Percentiles rank a stretch among this genome's conserved stretches.
Conservation (phyloP, 2,329 filamentous ascomycete species). For the Apiospora aurea region DNA sequence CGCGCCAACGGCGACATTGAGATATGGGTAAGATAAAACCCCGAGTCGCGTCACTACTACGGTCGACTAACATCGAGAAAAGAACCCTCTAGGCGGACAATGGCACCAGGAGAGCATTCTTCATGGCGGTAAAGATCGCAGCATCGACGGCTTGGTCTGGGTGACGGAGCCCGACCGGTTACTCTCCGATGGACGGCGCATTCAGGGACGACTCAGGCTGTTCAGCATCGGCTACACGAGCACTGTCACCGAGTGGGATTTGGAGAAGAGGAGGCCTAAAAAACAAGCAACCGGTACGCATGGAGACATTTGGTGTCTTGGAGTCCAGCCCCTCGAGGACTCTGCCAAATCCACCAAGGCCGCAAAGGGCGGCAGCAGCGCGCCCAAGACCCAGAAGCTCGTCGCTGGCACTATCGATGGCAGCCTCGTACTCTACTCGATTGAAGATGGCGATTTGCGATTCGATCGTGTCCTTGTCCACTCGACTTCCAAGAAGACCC, state of each 20-base stretch:
- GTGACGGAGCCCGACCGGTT: constrained; percentile 82
- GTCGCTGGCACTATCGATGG: constrained; percentile 92
- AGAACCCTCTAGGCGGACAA: constrained; percentile 76
- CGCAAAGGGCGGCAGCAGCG: constrained; percentile 34
- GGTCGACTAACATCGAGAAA: neutral
- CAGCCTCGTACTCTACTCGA: constrained; percentile 84
- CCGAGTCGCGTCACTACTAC: neutral
- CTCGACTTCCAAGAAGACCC: constrained; percentile 81
- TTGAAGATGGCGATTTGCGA: constrained; percentile 81
- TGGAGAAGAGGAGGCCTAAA: constrained; percentile 78
- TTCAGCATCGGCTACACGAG: constrained; percentile 97
- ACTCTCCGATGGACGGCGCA: constrained; percentile 65
- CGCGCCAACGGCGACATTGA: constrained; percentile 96
- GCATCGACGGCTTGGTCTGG: constrained; percentile 91
- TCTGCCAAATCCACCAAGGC: constrained; percentile 35
- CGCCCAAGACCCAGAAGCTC: constrained; percentile 61
- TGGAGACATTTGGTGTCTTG: constrained; percentile 96
- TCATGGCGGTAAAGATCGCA: constrained; percentile 81
- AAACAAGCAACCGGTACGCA: constrained; percentile 90
- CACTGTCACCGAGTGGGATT: constrained; percentile 93
- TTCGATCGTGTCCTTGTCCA: constrained; percentile 80
- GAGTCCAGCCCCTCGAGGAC: constrained; percentile 71
- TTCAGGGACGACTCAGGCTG: constrained; percentile 78
- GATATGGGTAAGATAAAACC: constrained; percentile 70
- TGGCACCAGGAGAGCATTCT: constrained; percentile 94